A percentile compares a stretch with the other conserved stretches of the same genome.
phyloP scores from a whole-genome alignment of 768 basidiomycete species.

The Boletus eberwhitei region DNA sequence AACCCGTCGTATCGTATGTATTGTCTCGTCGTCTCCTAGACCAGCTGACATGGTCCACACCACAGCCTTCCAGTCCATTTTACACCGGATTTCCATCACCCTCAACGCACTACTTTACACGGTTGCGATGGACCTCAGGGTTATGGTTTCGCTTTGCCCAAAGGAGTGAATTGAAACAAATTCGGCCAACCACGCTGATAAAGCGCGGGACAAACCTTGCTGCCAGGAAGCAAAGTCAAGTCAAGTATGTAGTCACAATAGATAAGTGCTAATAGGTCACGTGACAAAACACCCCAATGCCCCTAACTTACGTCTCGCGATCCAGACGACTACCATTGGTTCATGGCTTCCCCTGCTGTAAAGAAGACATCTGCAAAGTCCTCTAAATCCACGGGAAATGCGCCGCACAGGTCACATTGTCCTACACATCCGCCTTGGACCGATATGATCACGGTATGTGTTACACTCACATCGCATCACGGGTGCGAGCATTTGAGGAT shows the following conservation, averaged over 20 bases:
- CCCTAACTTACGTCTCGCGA: background rate
- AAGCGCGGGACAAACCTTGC: too few species aligned
- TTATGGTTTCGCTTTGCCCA: background rate
- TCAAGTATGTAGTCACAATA: too few species aligned
- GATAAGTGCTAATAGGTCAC: too few species aligned
- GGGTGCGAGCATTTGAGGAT: background rate
- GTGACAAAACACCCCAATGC: background rate
- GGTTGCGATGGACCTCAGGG: too few species aligned
- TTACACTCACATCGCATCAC: background rate
- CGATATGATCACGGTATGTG: slow-evolving; percentile 42
- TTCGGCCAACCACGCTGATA: too few species aligned
- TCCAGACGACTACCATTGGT: background rate
- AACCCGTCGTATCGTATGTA: background rate
- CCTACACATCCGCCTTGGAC: slow-evolving; percentile 51
- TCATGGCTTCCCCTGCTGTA: slow-evolving; percentile 8
- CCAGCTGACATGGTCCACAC: background rate
- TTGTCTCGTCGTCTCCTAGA: background rate
- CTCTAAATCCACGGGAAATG: slow-evolving; percentile 2
- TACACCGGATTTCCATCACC: background rate
- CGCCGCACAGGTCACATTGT: slow-evolving; percentile 32
- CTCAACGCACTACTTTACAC: too few species aligned
- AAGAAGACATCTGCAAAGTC: slow-evolving; percentile 10
- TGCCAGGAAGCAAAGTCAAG: too few species aligned
- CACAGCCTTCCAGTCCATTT: background rate
- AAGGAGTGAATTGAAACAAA: too few species aligned